Evolutionary conservation across 305 asterid genomes (phyloP), one percentile per base, ranked within the genome.

Genomic region (Ilex paraguariensis): DNA sequence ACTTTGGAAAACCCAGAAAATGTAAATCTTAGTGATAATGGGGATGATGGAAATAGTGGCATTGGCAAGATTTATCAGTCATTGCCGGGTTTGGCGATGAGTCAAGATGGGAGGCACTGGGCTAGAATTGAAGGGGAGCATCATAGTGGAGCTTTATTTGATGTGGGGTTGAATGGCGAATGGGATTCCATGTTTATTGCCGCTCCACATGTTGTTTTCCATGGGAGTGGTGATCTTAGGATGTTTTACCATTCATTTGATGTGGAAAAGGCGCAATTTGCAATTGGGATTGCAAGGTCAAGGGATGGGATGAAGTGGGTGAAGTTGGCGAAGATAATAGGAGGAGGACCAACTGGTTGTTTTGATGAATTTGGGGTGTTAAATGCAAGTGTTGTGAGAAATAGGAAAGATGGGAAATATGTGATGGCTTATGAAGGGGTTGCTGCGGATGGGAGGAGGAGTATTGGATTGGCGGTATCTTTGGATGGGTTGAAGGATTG

Each of bases 81-180:
- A 11, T 78, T 91, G 75, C 95, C 98, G 7, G 98, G 98, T 0
- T 80, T 91, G 59, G 98, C 98, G 36, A 88, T 91, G 90, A 91
- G 98, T 12, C 95, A 91, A 63, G 98, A 91, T 62, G 98, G 98
- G 58, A 77, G 94, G 59, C 89, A 91, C 52, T 91, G 96, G 98
- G 98, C 96, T 5, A 76, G 98, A 67, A 86, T 91, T 45, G 98
- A 91, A 51, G 98, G 98, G 62, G 96, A 83, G 57, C 98, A 91
- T 77, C 94, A 91, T 66, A 88, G 87, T 60, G 96, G 98, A 31
- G 90, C 96, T 28, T 69, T 91, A 60, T 79, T 91, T 59, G 95
- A 86, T 53, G 86, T 80, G 0, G 96, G 97, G 10, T 50, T 75
- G 1, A 72, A 74, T 8, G 82, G 78, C 12, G 95, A 91, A 51